Evolutionary conservation across 768 basidiomycete species (phyloP), one percentile per base, ranked within the genome.

Genomic region (Suillus spraguei): DNA sequence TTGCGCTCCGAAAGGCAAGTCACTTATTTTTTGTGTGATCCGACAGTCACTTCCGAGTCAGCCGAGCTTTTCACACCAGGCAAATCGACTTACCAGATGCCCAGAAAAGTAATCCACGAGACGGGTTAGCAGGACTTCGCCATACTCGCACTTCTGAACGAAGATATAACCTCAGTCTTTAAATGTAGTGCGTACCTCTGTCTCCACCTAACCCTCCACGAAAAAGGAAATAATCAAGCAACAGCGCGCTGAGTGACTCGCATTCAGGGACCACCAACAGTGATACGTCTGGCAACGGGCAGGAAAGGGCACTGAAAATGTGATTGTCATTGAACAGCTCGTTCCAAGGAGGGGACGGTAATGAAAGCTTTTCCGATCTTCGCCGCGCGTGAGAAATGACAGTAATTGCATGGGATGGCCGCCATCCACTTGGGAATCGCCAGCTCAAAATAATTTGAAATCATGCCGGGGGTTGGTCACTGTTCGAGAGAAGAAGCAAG

Each of bases 51-150:
- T 28, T 28, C 28, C 28, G 28, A 28, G 28, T 28, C 28, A 28
- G 28, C 28, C 28, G 4, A 28, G 28, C 28, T 28, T 28, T 28
- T 28, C 28, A 28, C 28, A 28, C 28, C 28, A 28, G 28, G 28
- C 28, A 28, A 28, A 28, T 28, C 22, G n/a, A 5, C 53, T 54
- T 60, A 76, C 76, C 46, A 75, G 28, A 67, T 77, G 75, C 0
- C 71, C 66, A 7, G 69, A 59, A 60, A 60, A 71, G 41, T 62
- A 69, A 58, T 76, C 72, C 33, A 76, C 54, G 20, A 16, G 68
- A 71, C n/a, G 76, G 58, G 52, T 77, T 67, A 35, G 41, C 59
- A 49, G 73, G 69, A 44, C 76, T 56, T 16, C 70, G 73, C 70
- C 74, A 74, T 46, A 76, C 73, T 61, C 54, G 68, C 28, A 68